Percentiles rank a stretch among this genome's conserved stretches.
Conservation (phyloP, 345 rosid species). For the Eucalyptus marginata region DNA sequence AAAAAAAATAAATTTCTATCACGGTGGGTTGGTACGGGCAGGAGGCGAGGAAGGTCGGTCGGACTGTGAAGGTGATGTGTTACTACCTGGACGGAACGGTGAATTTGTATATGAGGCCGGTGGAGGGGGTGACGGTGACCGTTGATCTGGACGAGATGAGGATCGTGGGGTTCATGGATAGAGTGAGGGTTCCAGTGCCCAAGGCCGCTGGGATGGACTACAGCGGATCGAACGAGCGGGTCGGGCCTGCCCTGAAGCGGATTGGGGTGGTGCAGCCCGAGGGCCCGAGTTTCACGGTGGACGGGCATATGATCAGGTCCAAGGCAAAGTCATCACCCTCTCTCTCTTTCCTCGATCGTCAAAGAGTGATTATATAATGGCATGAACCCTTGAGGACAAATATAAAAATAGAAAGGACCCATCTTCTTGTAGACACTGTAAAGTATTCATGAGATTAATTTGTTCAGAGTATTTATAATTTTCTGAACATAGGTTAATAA, state of each 20-base stretch:
- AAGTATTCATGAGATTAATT: not conserved
- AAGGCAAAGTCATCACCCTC: not conserved
- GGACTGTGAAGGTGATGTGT: constrained; percentile 1
- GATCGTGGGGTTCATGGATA: not conserved
- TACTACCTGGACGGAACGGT: constrained; percentile 2
- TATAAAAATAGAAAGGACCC: not conserved
- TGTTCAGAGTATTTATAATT: not conserved
- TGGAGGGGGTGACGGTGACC: not conserved
- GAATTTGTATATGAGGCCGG: constrained; percentile 5
- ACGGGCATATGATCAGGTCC: not conserved
- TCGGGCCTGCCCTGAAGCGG: constrained; percentile 3
- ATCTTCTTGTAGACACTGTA: not conserved
- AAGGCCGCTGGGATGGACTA: constrained; percentile 64
- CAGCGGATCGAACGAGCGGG: constrained; percentile 6
- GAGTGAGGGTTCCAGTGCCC: constrained; percentile 38
- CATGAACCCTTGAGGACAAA: not conserved
- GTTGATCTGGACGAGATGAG: constrained; percentile 1
- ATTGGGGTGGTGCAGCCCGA: not conserved
- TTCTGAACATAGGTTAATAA: not conserved
- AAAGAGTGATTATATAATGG: not conserved
- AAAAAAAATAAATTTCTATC: too few species aligned
- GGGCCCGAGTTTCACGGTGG: constrained; percentile 1
- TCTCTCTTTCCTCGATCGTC: not conserved
- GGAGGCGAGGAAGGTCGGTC: not conserved
- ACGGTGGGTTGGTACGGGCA: constrained; percentile 70